Percentiles rank a stretch among this genome's conserved stretches.
These are phyloP conservation scores for Neurospora sp. DNA, from an alignment of 2,329 filamentous ascomycete species.

Conservation along the genomic window DNA sequence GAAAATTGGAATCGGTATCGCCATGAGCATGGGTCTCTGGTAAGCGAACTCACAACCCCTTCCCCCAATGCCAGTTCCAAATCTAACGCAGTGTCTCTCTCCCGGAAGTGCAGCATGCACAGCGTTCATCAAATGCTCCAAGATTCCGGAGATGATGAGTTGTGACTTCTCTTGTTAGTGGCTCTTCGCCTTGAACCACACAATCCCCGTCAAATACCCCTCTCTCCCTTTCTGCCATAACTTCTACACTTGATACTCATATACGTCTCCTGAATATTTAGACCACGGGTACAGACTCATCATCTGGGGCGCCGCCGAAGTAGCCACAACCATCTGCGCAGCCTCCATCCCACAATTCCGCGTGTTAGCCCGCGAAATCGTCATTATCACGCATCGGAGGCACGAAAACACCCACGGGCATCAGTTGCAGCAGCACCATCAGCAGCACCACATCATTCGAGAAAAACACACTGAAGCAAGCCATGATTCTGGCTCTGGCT, in stretches of 20 bases:
- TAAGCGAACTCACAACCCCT: neutral
- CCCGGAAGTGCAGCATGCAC: neutral
- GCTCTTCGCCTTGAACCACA: neutral
- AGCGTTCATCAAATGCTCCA: conserved; percentile 8
- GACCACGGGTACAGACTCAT: conserved; percentile 11
- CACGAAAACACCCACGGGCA: conserved; percentile 1
- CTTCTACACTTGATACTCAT: neutral
- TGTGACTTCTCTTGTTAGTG: conserved; percentile 9
- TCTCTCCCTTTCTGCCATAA: neutral
- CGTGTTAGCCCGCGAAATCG: conserved; percentile 21
- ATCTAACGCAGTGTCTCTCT: conserved; percentile 1
- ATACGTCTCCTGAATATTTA: neutral
- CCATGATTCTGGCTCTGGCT: neutral
- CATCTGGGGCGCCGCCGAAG: conserved; percentile 22
- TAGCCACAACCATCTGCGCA: conserved; percentile 25
- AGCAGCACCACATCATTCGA: neutral
- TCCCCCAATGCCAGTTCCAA: neutral
- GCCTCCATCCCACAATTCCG: conserved; percentile 24
- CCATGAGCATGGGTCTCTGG: conserved; percentile 17
- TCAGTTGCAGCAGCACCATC: neutral
- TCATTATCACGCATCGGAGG: conserved; percentile 1
- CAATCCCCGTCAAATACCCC: neutral
- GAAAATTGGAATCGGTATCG: conserved; percentile 10
- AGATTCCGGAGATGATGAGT: conserved; percentile 4
- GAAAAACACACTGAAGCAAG: neutral